Base-by-base conservation (phyloP, 768 basidiomycete genomes). In the Leccinum broughii region DNA sequence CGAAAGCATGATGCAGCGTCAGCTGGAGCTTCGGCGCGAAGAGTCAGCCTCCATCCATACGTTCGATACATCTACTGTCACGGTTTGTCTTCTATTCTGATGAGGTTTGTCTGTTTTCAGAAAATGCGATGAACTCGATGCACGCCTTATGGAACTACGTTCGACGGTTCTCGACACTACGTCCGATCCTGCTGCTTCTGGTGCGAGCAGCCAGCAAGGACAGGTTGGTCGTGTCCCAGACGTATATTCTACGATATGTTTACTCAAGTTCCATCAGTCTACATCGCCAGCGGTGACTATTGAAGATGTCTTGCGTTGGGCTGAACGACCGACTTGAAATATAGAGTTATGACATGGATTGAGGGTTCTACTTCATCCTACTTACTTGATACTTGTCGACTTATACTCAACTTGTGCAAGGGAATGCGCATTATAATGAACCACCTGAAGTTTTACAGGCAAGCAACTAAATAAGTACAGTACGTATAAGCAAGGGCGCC, bases 1-100 rank as follows among this genome's bases (percentile, higher is more conserved):
- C 49, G 92, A 94, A 70, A 75, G 79, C 8, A 87, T 94, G 88
- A 90, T 95, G 88, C 79, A 82, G 48, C 80, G 85, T 20, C 92
- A 95, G 67, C 77, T 95, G 4, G 86, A 92, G 55, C 76, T 89
- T 24, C 80, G 93, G 53, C 79, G 78, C 58, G 85, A 87, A 66
- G 93, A 94, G 75, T 91, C 92, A 0, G 78, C 69, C 58, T 72
- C 77, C 7, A 77, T 95, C 51, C 89, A 92, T 67, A 72, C 78
- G 93, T 94, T 73, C 60, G 87, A 77, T 28, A 17, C 28, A 15
- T 26, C 48, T 51, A 44, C 44, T 30, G 22, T 57, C 32, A 3
- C 6, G 11, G 3, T 11, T 5, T 44, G 3, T 11, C n/a, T 20
- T 49, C 41, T 6, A 6, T 56, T 52, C 28, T 30, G 28, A 30